phyloP scores from a whole-genome alignment of 805 yeast genomes.

The Pichia pseudocactophila region DNA sequence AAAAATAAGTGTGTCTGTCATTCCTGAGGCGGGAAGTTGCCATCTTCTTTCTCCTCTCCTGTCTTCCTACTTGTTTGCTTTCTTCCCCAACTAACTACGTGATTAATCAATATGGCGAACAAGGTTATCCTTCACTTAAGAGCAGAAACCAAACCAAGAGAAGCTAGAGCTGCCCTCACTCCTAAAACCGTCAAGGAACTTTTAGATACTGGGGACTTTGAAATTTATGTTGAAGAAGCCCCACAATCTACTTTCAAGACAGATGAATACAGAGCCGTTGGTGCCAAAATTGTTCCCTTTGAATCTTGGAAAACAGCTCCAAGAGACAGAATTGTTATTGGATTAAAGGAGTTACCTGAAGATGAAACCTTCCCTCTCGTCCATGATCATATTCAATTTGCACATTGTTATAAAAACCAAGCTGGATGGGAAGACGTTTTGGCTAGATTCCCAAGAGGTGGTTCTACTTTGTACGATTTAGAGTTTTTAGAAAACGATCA shows the following conservation, averaged over 20 bases:
- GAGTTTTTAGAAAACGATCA: constrained; percentile 90
- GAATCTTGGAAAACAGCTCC: constrained; percentile 95
- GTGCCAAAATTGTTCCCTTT: constrained; percentile 82
- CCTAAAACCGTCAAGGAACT: constrained; percentile 83
- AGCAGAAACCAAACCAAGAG: constrained; percentile 95
- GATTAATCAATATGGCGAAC: constrained; percentile 12
- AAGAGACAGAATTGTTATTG: constrained; percentile 77
- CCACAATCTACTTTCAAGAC: constrained; percentile 72
- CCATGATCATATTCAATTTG: constrained; percentile 96
- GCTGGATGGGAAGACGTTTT: constrained; percentile 95
- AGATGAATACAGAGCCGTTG: constrained; percentile 69
- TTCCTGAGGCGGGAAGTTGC: too few species aligned
- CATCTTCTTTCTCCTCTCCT: not conserved
- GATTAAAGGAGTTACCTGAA: constrained; percentile 93
- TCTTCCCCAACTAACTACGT: too few species aligned
- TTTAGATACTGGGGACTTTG: constrained; percentile 72
- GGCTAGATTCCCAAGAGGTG: constrained; percentile 81
- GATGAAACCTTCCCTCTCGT: constrained; percentile 75
- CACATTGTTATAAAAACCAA: constrained; percentile 97
- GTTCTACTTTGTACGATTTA: constrained; percentile 84
- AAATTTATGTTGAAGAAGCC: constrained; percentile 80
- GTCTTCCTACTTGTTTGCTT: too few species aligned
- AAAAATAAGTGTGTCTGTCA: not conserved
- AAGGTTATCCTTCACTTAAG: constrained; percentile 74
- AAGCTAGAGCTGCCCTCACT: constrained; percentile 94